These are phyloP conservation scores for Globisporangium radiosum DNA, from an alignment of 352 stramenopile species.

Conservation along the genomic window DNA sequence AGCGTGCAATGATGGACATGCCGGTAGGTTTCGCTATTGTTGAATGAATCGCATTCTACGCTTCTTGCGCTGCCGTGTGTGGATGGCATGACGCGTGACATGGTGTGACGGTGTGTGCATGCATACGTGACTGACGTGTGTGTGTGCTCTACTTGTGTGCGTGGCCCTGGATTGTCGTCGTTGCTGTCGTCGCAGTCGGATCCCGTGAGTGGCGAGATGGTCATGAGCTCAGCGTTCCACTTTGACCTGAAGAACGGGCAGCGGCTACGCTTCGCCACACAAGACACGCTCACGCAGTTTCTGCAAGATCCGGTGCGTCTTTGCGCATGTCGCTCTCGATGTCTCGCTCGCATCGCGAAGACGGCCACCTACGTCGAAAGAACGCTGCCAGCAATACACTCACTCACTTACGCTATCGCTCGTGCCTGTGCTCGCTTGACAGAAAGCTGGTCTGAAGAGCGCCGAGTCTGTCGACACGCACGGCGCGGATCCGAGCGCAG, in stretches of 20 bases:
- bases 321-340: neutral
- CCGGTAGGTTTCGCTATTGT: conserved; percentile 31
- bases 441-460: conserved; percentile 36
- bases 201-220: conserved; percentile 58
- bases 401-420: no score
- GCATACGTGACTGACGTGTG: neutral
- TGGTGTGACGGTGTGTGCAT: neutral
- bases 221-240: conserved; percentile 50
- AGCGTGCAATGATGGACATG: conserved; percentile 53
- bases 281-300: conserved; percentile 49
- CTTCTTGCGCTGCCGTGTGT: no score
- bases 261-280: conserved; percentile 45
- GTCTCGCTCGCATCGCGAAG: no score
- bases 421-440: neutral
- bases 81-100: no score
- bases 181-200: conserved; percentile 28
- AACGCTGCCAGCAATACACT: no score
- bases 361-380: no score
- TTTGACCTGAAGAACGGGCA: conserved; percentile 68
- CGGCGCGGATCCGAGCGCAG: conserved; percentile 3
- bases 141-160: neutral
- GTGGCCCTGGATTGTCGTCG: neutral
- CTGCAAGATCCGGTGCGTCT: conserved; percentile 34
- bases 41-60: conserved; percentile 4
- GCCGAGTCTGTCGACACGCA: conserved; percentile 22